phyloP scores from a whole-genome alignment of 257 asterid species.

The Solanum gracilifrons region DNA sequence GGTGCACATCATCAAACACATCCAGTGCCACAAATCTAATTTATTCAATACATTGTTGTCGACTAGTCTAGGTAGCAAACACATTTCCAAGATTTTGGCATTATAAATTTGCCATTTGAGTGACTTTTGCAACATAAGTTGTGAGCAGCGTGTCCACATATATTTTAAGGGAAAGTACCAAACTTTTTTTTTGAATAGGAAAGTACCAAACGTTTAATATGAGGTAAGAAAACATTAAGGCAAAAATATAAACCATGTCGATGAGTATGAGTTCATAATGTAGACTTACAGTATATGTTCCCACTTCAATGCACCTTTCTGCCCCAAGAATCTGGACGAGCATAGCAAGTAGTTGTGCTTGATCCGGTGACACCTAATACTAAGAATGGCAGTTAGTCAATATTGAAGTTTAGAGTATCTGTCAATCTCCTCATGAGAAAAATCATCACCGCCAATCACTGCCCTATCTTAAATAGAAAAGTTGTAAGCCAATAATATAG shows the following conservation, averaged over 20 bases:
- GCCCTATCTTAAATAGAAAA: not conserved
- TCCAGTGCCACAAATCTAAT: not conserved
- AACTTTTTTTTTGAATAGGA: not conserved
- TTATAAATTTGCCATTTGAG: not conserved
- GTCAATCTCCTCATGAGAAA: not conserved
- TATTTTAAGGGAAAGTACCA: not conserved
- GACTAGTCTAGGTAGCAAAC: not conserved
- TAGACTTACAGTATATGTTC: conserved; percentile 65
- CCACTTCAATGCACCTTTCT: conserved; percentile 87
- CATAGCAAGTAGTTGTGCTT: conserved; percentile 93
- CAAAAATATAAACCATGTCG: not conserved
- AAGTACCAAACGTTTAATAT: not conserved
- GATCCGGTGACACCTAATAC: conserved; percentile 83
- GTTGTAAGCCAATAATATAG: not conserved
- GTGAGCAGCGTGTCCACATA: not conserved
- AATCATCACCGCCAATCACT: not conserved
- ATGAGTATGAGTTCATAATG: not conserved
- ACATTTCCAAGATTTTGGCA: not conserved
- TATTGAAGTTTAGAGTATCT: not conserved
- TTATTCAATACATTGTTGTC: not conserved
- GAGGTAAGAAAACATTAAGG: not conserved
- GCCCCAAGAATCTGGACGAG: conserved; percentile 81
- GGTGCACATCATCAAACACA: not conserved
- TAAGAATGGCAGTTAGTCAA: not conserved
- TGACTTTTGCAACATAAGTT: not conserved